Evolutionary conservation across 495 filamentous ascomycete species (phyloP).

Genomic region (Parathielavia hyrcaniae): DNA sequence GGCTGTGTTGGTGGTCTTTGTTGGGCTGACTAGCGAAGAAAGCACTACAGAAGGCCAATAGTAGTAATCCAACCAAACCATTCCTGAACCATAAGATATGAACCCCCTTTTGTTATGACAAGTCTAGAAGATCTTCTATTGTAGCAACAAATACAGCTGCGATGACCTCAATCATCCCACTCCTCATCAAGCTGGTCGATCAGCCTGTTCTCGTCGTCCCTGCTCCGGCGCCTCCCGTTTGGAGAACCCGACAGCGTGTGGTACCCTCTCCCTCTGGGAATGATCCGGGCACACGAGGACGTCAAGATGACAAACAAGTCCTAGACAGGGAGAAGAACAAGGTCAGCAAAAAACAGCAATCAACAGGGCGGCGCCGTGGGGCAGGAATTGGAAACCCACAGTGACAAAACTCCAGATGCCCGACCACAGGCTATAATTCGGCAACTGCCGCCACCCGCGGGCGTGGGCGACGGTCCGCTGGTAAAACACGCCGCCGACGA

Average conservation of each 20-base stretch:
- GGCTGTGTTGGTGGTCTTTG: neutral
- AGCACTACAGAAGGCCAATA: neutral
- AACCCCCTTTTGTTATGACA: no score
- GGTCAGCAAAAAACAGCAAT: neutral
- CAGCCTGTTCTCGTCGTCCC: conserved; percentile 84
- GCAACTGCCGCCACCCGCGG: conserved; percentile 89
- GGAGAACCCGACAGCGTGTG: conserved; percentile 48
- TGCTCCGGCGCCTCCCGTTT: conserved; percentile 40
- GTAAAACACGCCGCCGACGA: conserved; percentile 90
- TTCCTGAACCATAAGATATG: no score
- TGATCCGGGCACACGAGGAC: conserved; percentile 63
- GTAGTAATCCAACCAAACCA: no score
- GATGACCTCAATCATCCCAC: conserved; percentile 52
- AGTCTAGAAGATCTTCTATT: no score
- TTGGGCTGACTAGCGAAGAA: neutral
- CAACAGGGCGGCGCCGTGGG: neutral
- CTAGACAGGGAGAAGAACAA: conserved; percentile 41
- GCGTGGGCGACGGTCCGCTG: conserved; percentile 93
- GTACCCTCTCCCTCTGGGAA: conserved; percentile 61
- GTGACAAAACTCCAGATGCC: conserved; percentile 75
- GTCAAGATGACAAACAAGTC: conserved; percentile 75
- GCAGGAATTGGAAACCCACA: conserved; percentile 48
- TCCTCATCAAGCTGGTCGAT: conserved; percentile 97
- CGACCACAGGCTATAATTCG: conserved; percentile 90
- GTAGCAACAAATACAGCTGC: neutral